Conservation (phyloP, 2,329 filamentous ascomycete species). For the Nemania serpens region DNA sequence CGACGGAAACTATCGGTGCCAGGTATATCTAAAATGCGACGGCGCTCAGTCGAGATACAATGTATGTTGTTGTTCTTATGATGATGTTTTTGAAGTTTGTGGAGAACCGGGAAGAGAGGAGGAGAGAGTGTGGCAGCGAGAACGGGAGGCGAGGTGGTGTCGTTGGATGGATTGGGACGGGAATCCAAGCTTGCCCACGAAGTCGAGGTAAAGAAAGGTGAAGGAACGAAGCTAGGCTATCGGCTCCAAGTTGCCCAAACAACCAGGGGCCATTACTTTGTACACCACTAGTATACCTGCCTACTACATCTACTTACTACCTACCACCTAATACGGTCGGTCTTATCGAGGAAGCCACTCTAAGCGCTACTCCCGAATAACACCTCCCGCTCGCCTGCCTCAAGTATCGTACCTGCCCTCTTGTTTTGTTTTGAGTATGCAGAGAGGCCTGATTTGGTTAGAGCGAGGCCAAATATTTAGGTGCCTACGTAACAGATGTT, state of each 20-base stretch:
- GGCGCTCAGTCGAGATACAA: constrained; percentile 10
- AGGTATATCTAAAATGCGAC: constrained; percentile 6
- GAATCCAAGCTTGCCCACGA: neutral
- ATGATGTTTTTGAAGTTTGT: constrained; percentile 9
- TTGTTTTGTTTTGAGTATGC: too few species aligned
- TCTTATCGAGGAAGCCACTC: neutral
- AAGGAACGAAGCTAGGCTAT: constrained; percentile 6
- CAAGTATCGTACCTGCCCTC: too few species aligned
- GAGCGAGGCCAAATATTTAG: too few species aligned
- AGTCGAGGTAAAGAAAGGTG: neutral
- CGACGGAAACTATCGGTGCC: too few species aligned
- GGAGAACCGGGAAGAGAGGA: neutral
- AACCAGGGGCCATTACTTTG: constrained; percentile 10
- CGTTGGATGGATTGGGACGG: constrained; percentile 1
- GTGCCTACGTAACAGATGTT: too few species aligned
- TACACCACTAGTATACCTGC: too few species aligned
- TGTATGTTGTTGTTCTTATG: constrained; percentile 1
- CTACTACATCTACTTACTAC: neutral
- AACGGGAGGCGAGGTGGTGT: neutral
- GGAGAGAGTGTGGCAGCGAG: neutral
- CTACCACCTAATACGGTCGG: neutral
- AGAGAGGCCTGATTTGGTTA: too few species aligned
- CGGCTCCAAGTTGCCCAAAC: constrained; percentile 19
- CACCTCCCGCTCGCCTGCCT: too few species aligned
- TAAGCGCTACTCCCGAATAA: neutral